A percentile compares a stretch with the other conserved stretches of the same genome.
These are phyloP conservation scores for Aspergillus diversus DNA, from an alignment of 495 filamentous ascomycete genomes.

Conservation along the genomic window DNA sequence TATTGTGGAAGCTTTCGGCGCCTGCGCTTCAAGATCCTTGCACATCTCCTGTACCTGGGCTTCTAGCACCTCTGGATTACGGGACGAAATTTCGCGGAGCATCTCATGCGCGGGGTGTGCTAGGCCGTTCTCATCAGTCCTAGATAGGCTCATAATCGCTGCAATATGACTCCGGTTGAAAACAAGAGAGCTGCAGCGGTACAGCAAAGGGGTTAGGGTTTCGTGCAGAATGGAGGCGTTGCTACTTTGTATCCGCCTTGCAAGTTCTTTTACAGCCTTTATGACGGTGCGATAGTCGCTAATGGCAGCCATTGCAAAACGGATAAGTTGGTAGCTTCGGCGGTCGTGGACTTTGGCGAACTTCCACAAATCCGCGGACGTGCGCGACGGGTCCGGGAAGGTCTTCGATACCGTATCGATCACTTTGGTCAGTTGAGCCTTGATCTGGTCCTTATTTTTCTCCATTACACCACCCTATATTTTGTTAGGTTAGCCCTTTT, in stretches of 20 bases:
- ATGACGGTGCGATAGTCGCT: constrained; percentile 90
- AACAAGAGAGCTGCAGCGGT: constrained; percentile 77
- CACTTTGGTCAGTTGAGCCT: constrained; percentile 65
- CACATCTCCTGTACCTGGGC: constrained; percentile 92
- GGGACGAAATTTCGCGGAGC: constrained; percentile 87
- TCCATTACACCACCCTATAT: constrained; percentile 76
- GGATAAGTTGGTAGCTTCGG: constrained; percentile 85
- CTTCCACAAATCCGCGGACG: constrained; percentile 75
- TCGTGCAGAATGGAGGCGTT: constrained; percentile 67
- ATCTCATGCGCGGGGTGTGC: constrained; percentile 84
- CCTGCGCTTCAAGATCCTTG: constrained; percentile 77
- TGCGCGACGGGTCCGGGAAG: constrained; percentile 71
- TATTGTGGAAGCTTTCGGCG: constrained; percentile 65
- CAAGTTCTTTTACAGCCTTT: constrained; percentile 87
- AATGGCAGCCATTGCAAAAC: constrained; percentile 80
- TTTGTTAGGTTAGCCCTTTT: constrained; percentile 16
- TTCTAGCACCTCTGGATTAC: constrained; percentile 85
- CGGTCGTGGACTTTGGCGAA: constrained; percentile 93
- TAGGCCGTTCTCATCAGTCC: constrained; percentile 76
- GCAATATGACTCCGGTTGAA: constrained; percentile 95
- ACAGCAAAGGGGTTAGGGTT: constrained; percentile 80
- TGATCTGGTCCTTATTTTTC: constrained; percentile 67
- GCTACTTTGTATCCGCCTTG: constrained; percentile 75
- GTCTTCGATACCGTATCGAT: constrained; percentile 71
- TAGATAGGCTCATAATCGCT: constrained; percentile 82